Base-by-base conservation (phyloP, 345 rosid species). In the Rhodomyrtus tomentosa region DNA sequence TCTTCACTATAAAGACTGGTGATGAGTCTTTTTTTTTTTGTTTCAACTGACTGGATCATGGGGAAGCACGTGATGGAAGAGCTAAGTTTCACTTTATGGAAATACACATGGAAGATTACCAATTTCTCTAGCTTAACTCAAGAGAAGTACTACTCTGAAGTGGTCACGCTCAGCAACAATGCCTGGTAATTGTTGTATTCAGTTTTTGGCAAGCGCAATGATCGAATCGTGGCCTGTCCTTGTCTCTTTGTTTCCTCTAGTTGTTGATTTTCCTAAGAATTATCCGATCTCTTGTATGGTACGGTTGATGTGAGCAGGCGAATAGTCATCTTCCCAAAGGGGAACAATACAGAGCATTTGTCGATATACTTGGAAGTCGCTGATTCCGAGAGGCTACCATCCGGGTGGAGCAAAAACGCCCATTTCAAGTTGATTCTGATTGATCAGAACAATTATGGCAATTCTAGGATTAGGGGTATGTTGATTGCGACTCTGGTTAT, bases 271-370 rank as follows among this genome's bases (percentile, higher is more conserved):
- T 68, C 76, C 76, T 18, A 4, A 68, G 45, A 90, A 80, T 86
- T 90, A 84, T 89, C 93, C 1, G 84, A 90, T 87, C 91, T 89
- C 85, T 51, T 93, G 55, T 90, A 87, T 85, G 93, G 90, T 82
- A 90, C 92, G 21, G 93, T 91, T 84, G 82, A 90, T n/a, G 76
- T 88, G 48, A 15, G 40, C 49, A 81, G 87, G 87, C 55, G 83
- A 55, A 56, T 85, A 24, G 50, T 58, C 20, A 15, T 87, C 16
- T 87, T 58, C 50, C 88, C 89, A 9, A 89, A 85, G 55, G 88
- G 89, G 79, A 87, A 56, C 81, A 84, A 82, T 38, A 84, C 62
- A 40, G 88, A 87, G 48, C 45, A 84, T 82, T 73, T 87, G 80
- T 85, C 89, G 2, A 84, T 89, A 45, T 87, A 85, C 45, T 73